A percentile compares a stretch with the other conserved stretches of the same genome.
These are phyloP conservation scores for Irpex rosettiformis DNA, from an alignment of 1,284 basidiomycete genomes.

Conservation along the genomic window DNA sequence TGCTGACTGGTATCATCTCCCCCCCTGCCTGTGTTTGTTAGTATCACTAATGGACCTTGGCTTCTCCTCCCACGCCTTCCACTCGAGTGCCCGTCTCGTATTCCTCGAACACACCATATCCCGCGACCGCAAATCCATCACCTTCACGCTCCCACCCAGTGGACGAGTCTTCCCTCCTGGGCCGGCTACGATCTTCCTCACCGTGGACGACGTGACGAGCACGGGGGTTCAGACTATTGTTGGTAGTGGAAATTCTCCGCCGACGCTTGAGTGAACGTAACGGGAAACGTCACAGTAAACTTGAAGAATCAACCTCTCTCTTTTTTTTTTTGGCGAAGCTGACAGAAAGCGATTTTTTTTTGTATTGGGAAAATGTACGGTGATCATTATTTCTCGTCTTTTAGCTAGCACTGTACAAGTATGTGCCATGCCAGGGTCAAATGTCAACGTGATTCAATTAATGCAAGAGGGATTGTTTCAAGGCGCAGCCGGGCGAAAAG, in stretches of 20 bases:
- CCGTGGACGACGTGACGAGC: slow-evolving; percentile 25
- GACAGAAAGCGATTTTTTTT: too few species aligned
- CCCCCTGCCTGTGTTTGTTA: slow-evolving; percentile 12
- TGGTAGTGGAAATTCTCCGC: slow-evolving; percentile 11
- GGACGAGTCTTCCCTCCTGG: slow-evolving; percentile 49
- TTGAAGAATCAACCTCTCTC: too few species aligned
- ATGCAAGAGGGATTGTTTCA: too few species aligned
- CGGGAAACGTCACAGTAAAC: neutral
- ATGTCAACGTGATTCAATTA: too few species aligned
- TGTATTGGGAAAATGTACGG: too few species aligned
- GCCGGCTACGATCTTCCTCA: slow-evolving; percentile 43
- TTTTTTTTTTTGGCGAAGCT: too few species aligned
- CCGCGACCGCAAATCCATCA: slow-evolving; percentile 33
- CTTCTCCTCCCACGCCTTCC: slow-evolving; percentile 45
- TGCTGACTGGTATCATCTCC: neutral
- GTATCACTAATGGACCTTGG: slow-evolving; percentile 47
- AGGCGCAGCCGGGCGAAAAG: too few species aligned
- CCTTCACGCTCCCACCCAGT: slow-evolving; percentile 40
- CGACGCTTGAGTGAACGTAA: slow-evolving; percentile 6
- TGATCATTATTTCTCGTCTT: too few species aligned
- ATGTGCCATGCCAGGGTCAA: too few species aligned
- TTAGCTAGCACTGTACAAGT: too few species aligned
- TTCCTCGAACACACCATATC: slow-evolving; percentile 40
- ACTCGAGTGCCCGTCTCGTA: slow-evolving; percentile 42
- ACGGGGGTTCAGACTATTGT: slow-evolving; percentile 12